Percentiles rank a stretch among this genome's conserved stretches.
phyloP scores from a whole-genome alignment of 305 asterid species.

The Solanum hybrid region DNA sequence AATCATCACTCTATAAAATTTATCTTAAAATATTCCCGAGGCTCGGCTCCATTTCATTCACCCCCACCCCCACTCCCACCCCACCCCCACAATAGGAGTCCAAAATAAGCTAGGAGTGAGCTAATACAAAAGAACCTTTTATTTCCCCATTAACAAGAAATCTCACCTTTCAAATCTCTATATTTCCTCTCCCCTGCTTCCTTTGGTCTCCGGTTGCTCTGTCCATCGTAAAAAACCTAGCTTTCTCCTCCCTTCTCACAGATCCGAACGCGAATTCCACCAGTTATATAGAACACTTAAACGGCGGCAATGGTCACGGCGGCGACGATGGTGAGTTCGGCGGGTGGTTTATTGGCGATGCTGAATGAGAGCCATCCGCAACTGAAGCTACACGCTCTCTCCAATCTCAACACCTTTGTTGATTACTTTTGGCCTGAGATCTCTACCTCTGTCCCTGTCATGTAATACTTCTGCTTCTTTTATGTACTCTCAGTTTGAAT shows the following conservation, averaged over 20 bases:
- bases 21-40: background rate
- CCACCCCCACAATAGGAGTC: background rate
- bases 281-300: background rate
- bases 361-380: slow-evolving; percentile 70
- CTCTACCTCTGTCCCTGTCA: slow-evolving; percentile 71
- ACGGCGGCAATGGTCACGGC: slow-evolving; percentile 40
- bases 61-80: background rate
- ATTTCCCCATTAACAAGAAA: background rate
- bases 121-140: background rate
- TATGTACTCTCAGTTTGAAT: background rate
- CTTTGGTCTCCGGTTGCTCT: background rate
- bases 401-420: slow-evolving; percentile 78
- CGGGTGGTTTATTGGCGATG: slow-evolving; percentile 88
- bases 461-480: slow-evolving; percentile 29
- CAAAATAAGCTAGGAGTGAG: background rate
- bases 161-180: background rate
- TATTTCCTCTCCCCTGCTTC: background rate
- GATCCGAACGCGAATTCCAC: background rate
- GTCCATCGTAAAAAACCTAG: background rate
- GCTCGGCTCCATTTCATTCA: background rate
- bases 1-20: background rate
- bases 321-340: slow-evolving; percentile 81
- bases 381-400: slow-evolving; percentile 82
- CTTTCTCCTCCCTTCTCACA: background rate
- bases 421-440: slow-evolving; percentile 98